phyloP scores from a whole-genome alignment of 495 filamentous ascomycete genomes.

The Aspergillus funiculosus region DNA sequence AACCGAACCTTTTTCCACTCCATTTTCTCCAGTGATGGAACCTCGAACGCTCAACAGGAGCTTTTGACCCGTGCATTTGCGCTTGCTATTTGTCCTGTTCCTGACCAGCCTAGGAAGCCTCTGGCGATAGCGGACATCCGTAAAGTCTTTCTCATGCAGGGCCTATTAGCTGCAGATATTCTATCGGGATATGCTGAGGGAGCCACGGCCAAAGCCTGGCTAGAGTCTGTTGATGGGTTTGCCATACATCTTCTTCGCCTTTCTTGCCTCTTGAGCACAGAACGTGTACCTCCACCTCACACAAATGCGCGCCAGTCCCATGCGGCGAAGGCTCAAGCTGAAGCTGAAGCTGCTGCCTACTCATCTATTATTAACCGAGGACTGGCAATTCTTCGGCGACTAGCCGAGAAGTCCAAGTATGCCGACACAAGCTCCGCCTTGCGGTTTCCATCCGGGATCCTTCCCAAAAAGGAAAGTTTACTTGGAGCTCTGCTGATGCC shows the following conservation, averaged over 20 bases:
- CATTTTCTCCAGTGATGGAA: slow-evolving; percentile 69
- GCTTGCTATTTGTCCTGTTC: slow-evolving; percentile 78
- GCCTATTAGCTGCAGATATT: slow-evolving; percentile 86
- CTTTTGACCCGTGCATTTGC: slow-evolving; percentile 85
- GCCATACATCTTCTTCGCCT: slow-evolving; percentile 70
- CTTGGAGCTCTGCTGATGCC: slow-evolving; percentile 61
- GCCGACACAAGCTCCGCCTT: slow-evolving; percentile 42
- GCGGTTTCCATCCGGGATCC: slow-evolving; percentile 54
- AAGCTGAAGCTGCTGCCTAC: slow-evolving; percentile 44
- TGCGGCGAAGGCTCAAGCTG: slow-evolving; percentile 29
- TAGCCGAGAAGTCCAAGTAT: slow-evolving; percentile 68
- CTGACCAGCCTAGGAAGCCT: slow-evolving; percentile 52
- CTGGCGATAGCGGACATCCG: slow-evolving; percentile 68
- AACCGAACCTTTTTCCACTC: slow-evolving; percentile 76
- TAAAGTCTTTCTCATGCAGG: slow-evolving; percentile 84
- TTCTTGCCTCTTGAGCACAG: slow-evolving; percentile 60
- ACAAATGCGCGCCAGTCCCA: slow-evolving; percentile 31
- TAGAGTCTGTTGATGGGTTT: slow-evolving; percentile 80
- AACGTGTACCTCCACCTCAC: slow-evolving; percentile 38
- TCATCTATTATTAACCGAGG: slow-evolving; percentile 61
- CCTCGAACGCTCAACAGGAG: slow-evolving; percentile 58
- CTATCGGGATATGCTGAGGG: slow-evolving; percentile 67
- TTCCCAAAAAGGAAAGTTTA: slow-evolving; percentile 66
- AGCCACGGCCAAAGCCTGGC: slow-evolving; percentile 71
- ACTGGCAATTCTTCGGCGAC: slow-evolving; percentile 59